Conservation (phyloP, 306 rosid species). For the Cucumis melo region DNA sequence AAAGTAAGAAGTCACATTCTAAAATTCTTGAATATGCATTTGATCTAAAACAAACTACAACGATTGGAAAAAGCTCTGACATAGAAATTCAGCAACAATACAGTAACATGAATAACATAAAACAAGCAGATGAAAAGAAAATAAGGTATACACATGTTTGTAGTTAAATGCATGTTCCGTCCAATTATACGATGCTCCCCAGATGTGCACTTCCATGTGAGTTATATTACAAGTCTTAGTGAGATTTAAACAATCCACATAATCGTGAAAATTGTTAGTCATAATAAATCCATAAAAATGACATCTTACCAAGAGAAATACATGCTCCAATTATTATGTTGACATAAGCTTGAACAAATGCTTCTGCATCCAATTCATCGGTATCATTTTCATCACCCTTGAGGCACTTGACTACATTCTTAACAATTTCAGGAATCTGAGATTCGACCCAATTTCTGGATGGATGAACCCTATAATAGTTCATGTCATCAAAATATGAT, state of each 20-base stretch:
- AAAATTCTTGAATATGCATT: neutral
- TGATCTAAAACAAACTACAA: neutral
- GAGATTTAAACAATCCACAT: neutral
- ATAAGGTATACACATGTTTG: neutral
- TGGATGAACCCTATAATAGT: slow-evolving; percentile 65
- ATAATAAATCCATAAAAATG: slow-evolving; percentile 11
- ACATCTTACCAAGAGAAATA: slow-evolving; percentile 67
- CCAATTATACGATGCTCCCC: neutral
- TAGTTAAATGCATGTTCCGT: neutral
- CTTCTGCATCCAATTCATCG: slow-evolving; percentile 78
- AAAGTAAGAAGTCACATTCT: neutral
- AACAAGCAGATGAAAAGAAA: neutral
- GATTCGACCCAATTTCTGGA: slow-evolving; percentile 84
- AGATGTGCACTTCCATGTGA: neutral
- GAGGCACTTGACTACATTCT: slow-evolving; percentile 47
- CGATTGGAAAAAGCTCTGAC: neutral
- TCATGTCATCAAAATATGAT: slow-evolving; percentile 12
- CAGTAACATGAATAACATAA: neutral
- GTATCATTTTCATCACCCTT: slow-evolving; percentile 50
- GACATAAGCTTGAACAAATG: slow-evolving; percentile 85
- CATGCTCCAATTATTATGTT: slow-evolving; percentile 91
- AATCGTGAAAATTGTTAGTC: neutral
- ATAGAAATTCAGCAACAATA: neutral
- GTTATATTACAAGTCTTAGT: neutral
- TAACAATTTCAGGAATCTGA: slow-evolving; percentile 75